Base-by-base conservation (phyloP, 208 protist species). In the Trypanosoma lewisi region DNA sequence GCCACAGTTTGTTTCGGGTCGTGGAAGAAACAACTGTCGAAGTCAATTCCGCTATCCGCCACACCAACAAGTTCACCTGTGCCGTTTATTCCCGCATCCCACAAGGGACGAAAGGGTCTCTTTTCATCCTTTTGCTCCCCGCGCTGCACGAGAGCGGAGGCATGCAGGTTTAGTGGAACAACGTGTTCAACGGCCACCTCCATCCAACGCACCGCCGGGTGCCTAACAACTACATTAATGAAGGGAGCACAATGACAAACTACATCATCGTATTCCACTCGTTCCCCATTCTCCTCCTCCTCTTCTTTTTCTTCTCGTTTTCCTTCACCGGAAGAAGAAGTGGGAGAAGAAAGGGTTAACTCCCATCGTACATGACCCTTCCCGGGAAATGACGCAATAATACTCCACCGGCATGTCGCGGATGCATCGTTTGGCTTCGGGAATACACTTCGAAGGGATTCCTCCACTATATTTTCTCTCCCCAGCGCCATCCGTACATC, bases 21-120 rank as follows among this genome's bases (percentile, higher is more conserved):
- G 44, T 47, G 36, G 58, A 97, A 97, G 67, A 84, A 97, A 73
- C 94, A 97, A 71, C 81, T 91, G 57, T 82, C 53, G 48, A 78
- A 67, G 63, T 96, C 85, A 2, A 97, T 57, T 8, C 91, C 91
- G 41, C 82, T 94, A 71, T 97, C 94, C 11, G 80, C 82, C n/a
- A 96, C 67, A 12, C 70, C 79, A 65, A 96, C 73, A 23, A 97
- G 68, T 71, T 97, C 86, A 31, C 83, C 87, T 4, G 48, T 60
- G 27, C 94, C 94, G 33, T 84, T 74, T 36, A 94, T 74, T 39
- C 80, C 81, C 7, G n/a, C 52, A 17, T 75, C 70, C 85, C 87
- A 94, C 7, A 93, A 30, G 1, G 89, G 82, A 21, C 72, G 61
- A 11, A 53, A 25, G 25, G 59, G 57, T 37, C 31, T 16, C 17